Base-by-base conservation (phyloP, 2,329 filamentous ascomycete genomes). In the Neofusicoccum parvum region DNA sequence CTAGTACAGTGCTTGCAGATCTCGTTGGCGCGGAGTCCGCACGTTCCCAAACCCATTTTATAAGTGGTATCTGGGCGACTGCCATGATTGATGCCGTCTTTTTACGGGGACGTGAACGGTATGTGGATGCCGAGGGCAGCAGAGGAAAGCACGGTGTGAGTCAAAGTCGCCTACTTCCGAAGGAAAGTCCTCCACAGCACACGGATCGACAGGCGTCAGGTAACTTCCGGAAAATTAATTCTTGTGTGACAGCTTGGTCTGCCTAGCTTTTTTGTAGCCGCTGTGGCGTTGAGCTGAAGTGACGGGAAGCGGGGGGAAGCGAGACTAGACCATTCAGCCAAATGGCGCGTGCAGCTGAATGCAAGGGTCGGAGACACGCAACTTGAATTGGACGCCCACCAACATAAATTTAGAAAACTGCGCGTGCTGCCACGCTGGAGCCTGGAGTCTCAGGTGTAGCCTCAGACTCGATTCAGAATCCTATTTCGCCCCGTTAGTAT, bases 251-350 rank as follows among this genome's bases (percentile, higher is more conserved):
- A 9, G 53, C 37, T 14, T 43, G 4, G 32, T 23, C 20, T 43
- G 53, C 53, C 37, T 43, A 56, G 53, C 6, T 11, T 5, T 15
- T 2, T 14, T 15, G n/a, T 14, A 60, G 34, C 27, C 41, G 43
- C 43, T 23, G 56, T 60, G 56, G 56, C 56, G 56, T 48, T 48
- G 11, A 60, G 56, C 56, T 60, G 56, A 60, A 36, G 41, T 37
- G 27, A 34, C 34, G 37, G 12, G 53, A 37, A n/a, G 37, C 37
- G 20, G n/a, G n/a, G n/a, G 14, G 36, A 36, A 36, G 41, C 56
- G 32, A 39, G 15, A 20, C 10, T 5, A n/a, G 43, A 48, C 43
- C 43, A 60, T n/a, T 37, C 56, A 60, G 45, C n/a, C 23, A 20
- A 17, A n/a, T 45, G 43, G 56, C 11, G 56, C 32, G 17, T 20